Percentiles rank a stretch among this genome's conserved stretches.
Conservation (phyloP, 495 filamentous ascomycete species). For the Penicillium waksmanii region DNA sequence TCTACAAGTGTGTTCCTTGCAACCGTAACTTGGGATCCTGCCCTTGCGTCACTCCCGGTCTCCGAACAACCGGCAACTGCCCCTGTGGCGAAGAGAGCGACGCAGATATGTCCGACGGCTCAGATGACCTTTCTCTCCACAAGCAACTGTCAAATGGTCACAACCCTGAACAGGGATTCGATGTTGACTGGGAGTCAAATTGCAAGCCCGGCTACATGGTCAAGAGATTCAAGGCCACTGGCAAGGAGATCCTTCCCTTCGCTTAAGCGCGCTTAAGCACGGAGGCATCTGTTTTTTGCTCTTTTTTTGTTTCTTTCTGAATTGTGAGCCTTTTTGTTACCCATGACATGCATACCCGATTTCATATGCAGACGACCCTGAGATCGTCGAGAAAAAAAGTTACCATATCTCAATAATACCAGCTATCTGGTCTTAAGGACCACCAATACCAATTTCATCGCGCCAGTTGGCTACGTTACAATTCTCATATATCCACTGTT, state of each 20-base stretch:
- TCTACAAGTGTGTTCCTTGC: slow-evolving; percentile 30
- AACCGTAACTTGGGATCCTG: slow-evolving; percentile 23
- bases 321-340: neutral
- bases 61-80: slow-evolving; percentile 21
- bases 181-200: slow-evolving; percentile 29
- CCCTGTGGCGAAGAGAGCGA: slow-evolving; percentile 15
- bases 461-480: neutral
- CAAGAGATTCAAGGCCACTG: slow-evolving; percentile 21
- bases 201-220: slow-evolving; percentile 28
- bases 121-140: slow-evolving; percentile 9
- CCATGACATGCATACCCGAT: neutral
- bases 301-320: neutral
- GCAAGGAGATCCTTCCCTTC: slow-evolving; percentile 5
- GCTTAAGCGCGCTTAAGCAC: neutral
- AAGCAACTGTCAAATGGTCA: slow-evolving; percentile 13
- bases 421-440: neutral
- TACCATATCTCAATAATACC: neutral
- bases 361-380: neutral
- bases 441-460: neutral
- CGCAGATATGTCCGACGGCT: slow-evolving; percentile 8
- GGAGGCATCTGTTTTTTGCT: neutral
- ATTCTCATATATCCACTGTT: neutral
- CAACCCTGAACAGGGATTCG: slow-evolving; percentile 23
- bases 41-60: slow-evolving; percentile 26
- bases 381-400: neutral